Percentiles rank a stretch among this genome's conserved stretches.
Evolutionary conservation across 371 early-diverging fungal genomes (phyloP).

Genomic region (Mortierella sp.): DNA sequence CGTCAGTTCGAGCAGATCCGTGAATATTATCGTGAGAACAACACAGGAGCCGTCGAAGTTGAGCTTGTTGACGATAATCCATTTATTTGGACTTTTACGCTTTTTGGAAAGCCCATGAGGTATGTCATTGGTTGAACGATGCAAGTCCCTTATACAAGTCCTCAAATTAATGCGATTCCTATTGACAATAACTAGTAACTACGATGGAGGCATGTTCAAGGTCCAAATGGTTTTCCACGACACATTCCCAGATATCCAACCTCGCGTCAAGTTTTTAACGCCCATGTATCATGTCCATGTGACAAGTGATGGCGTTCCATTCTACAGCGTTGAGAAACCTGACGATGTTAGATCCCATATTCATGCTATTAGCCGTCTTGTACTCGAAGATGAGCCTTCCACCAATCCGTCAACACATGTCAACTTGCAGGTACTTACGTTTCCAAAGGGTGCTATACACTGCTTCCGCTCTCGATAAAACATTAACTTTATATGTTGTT

Average conservation of each 20-base stretch:
- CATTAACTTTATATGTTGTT: neutral
- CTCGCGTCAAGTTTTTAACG: conserved; percentile 63
- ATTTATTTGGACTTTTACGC: conserved; percentile 64
- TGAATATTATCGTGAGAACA: conserved; percentile 58
- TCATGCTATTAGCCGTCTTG: conserved; percentile 46
- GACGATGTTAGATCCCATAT: conserved; percentile 60
- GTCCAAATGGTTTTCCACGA: conserved; percentile 65
- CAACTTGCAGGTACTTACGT: conserved; percentile 47
- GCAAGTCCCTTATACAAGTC: neutral
- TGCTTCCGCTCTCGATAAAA: neutral
- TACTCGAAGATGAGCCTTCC: conserved; percentile 58
- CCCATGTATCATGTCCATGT: conserved; percentile 70
- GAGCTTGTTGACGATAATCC: conserved; percentile 68
- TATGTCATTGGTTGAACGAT: neutral
- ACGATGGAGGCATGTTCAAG: conserved; percentile 69
- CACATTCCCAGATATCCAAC: conserved; percentile 63
- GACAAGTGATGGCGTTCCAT: conserved; percentile 66
- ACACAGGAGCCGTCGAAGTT: conserved; percentile 58
- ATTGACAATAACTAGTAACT: conserved; percentile 33
- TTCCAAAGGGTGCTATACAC: neutral
- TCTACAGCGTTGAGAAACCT: conserved; percentile 59
- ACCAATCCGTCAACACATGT: conserved; percentile 66
- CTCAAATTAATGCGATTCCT: neutral
- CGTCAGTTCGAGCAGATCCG: conserved; percentile 67
- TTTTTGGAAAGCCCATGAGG: conserved; percentile 63